Conservation (phyloP, 805 yeast species). For the Ogataea siamensis region DNA sequence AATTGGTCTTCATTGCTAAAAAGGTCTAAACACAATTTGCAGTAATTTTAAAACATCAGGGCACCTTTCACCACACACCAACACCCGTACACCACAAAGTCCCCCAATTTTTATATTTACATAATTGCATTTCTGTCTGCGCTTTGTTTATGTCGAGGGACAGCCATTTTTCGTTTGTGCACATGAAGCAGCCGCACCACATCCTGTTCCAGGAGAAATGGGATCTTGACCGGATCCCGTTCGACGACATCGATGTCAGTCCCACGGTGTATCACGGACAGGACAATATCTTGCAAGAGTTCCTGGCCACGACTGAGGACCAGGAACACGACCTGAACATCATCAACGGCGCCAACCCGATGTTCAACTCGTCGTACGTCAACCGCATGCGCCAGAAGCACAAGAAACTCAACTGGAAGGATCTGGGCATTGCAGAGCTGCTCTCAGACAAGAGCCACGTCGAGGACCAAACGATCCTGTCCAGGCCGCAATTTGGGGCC, state of each 20-base stretch:
- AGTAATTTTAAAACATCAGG: conserved; percentile 3
- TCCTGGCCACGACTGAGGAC: conserved; percentile 29
- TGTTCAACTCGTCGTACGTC: conserved; percentile 30
- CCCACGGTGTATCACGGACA: conserved; percentile 17
- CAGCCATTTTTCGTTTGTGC: conserved; percentile 28
- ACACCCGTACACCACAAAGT: no score
- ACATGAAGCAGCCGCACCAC: conserved; percentile 32
- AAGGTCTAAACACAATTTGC: not conserved
- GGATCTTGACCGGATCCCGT: conserved; percentile 31
- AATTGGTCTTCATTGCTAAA: conserved; percentile 1
- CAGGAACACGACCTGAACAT: conserved; percentile 27
- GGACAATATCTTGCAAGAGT: conserved; percentile 29
- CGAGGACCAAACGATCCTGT: conserved; percentile 28
- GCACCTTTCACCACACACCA: no score
- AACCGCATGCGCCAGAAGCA: conserved; percentile 28
- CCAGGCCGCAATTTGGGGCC: conserved; percentile 22
- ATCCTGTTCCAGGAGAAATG: conserved; percentile 34
- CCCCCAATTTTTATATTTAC: no score
- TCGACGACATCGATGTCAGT: conserved; percentile 34
- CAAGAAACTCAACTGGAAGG: conserved; percentile 33
- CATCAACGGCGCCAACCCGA: conserved; percentile 25
- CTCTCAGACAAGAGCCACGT: conserved; percentile 17
- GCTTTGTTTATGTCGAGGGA: conserved; percentile 26
- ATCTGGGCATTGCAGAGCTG: conserved; percentile 27
- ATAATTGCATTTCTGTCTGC: no score